Percentiles rank a stretch among this genome's conserved stretches.
These are phyloP conservation scores for Acer yangbiense DNA, from an alignment of 345 rosid species.

Conservation along the genomic window DNA sequence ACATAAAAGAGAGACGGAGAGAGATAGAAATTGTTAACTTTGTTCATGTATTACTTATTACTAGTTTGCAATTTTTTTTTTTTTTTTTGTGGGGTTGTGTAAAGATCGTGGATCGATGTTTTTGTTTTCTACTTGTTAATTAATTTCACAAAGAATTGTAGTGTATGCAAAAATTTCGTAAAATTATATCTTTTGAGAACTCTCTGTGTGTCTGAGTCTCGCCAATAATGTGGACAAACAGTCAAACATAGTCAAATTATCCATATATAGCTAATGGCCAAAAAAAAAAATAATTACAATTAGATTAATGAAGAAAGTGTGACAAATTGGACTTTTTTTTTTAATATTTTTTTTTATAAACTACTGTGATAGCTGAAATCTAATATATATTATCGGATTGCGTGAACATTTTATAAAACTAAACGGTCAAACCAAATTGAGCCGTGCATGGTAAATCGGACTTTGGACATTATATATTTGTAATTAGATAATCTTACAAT, in stretches of 20 bases:
- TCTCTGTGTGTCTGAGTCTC: background rate
- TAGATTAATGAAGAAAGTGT: background rate
- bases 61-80: background rate
- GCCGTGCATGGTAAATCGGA: too few species aligned
- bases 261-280: background rate
- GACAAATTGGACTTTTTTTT: background rate
- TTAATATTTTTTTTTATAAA: too few species aligned
- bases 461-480: too few species aligned
- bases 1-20: background rate
- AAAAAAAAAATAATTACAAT: too few species aligned
- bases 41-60: background rate
- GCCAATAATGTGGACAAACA: background rate
- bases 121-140: background rate
- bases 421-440: too few species aligned
- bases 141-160: background rate
- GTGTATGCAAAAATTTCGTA: background rate
- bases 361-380: too few species aligned
- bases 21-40: background rate
- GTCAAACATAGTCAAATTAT: background rate
- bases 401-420: too few species aligned
- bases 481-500: too few species aligned
- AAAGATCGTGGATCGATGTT: constrained; percentile 1
- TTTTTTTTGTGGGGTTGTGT: constrained; percentile 6
- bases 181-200: background rate
- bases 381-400: too few species aligned